A percentile compares a stretch with the other conserved stretches of the same genome.
Conservation (phyloP, 2,329 filamentous ascomycete species). For the Arthrobotrys pseudoclavata region DNA sequence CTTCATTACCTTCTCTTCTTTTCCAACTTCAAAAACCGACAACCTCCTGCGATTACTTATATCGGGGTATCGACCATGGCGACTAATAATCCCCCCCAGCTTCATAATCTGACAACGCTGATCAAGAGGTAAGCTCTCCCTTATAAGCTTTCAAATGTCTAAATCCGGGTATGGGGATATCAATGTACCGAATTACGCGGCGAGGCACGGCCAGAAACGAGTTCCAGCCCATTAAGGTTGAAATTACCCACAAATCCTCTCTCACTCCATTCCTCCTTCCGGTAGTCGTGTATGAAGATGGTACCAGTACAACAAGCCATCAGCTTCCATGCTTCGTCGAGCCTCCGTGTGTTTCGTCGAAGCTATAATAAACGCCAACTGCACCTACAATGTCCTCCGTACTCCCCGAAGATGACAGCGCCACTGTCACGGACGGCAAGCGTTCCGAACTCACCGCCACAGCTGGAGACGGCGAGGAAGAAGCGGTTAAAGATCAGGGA, state of each 20-base stretch:
- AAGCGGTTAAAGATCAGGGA: slow-evolving; percentile 2
- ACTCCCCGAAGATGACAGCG: slow-evolving; percentile 29
- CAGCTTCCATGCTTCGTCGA: slow-evolving; percentile 2
- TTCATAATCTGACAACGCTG: slow-evolving; percentile 96
- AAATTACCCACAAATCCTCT: slow-evolving; percentile 57
- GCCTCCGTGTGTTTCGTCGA: slow-evolving; percentile 12
- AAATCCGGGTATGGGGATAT: slow-evolving; percentile 33
- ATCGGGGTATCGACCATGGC: slow-evolving; percentile 71
- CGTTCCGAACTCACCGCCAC: slow-evolving; percentile 38
- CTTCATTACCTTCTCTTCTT: not conserved
- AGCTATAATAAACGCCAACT: slow-evolving; percentile 13
- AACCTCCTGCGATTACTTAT: not conserved
- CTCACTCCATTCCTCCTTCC: slow-evolving; percentile 31
- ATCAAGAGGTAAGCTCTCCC: slow-evolving; percentile 86
- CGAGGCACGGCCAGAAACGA: slow-evolving; percentile 26
- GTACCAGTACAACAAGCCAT: slow-evolving; percentile 12
- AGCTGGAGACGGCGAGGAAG: slow-evolving; percentile 1
- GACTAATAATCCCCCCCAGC: slow-evolving; percentile 74
- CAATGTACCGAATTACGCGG: slow-evolving; percentile 22
- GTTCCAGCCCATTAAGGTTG: slow-evolving; percentile 48
- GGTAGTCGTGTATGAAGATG: not conserved
- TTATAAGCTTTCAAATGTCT: slow-evolving; percentile 33
- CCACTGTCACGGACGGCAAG: slow-evolving; percentile 23
- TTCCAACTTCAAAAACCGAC: not conserved
- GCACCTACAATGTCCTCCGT: slow-evolving; percentile 42